A percentile compares a stretch with the other conserved stretches of the same genome.
Conservation (phyloP, 768 basidiomycete species). For the Nidularia pulvinata region DNA sequence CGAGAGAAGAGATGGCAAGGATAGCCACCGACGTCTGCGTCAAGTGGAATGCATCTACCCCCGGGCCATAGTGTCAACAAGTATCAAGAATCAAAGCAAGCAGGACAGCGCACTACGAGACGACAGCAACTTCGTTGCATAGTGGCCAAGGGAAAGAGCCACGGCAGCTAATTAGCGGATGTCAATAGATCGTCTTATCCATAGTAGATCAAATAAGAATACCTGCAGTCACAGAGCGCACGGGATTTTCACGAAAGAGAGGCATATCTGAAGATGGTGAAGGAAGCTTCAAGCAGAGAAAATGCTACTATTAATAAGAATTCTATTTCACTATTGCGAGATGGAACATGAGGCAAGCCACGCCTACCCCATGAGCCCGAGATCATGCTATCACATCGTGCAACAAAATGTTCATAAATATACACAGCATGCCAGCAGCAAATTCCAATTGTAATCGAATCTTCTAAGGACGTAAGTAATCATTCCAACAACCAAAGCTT, state of each 20-base stretch:
- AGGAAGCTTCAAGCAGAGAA: background rate
- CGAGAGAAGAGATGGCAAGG: conserved; percentile 62
- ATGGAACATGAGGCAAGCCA: too few species aligned
- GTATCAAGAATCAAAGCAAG: background rate
- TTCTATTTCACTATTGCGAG: too few species aligned
- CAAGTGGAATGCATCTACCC: conserved; percentile 58
- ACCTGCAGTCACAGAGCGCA: conserved; percentile 44
- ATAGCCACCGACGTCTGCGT: conserved; percentile 77
- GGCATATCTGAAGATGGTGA: conserved; percentile 28
- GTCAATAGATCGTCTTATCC: background rate
- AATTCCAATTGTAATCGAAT: too few species aligned
- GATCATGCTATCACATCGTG: too few species aligned
- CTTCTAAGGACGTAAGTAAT: too few species aligned
- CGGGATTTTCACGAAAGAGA: conserved; percentile 46
- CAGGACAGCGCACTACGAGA: conserved; percentile 10
- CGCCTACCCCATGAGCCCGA: too few species aligned
- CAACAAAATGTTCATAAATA: too few species aligned
- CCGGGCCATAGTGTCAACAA: too few species aligned
- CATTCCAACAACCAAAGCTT: too few species aligned
- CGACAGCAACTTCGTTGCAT: conserved; percentile 48
- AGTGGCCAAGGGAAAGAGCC: conserved; percentile 48
- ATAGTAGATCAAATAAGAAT: conserved; percentile 3
- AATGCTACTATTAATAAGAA: background rate
- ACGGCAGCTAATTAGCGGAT: conserved; percentile 32
- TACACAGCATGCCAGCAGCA: too few species aligned